A percentile compares a stretch with the other conserved stretches of the same genome.
Conservation (phyloP, 768 basidiomycete genomes). For the Russula sp. region DNA sequence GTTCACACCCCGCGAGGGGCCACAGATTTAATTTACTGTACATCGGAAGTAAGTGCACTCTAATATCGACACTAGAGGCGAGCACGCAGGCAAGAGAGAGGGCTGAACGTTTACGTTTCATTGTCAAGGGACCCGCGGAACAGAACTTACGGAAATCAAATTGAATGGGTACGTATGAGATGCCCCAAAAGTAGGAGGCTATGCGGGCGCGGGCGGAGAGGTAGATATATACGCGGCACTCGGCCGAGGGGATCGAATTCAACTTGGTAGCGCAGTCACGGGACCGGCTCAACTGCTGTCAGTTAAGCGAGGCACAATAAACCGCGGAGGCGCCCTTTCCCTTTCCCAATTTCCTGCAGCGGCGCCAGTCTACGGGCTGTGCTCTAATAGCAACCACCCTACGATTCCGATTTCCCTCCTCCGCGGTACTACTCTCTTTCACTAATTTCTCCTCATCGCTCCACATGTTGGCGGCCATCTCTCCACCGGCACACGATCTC, state of each 20-base stretch:
- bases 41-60: no score
- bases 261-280: slow-evolving; percentile 18
- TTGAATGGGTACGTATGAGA: no score
- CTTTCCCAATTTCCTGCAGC: not conserved
- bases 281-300: not conserved
- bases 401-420: slow-evolving; percentile 2
- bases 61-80: no score
- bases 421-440: not conserved
- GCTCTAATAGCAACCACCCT: not conserved
- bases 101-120: no score
- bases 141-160: no score
- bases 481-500: slow-evolving; percentile 21
- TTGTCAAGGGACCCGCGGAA: no score
- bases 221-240: no score
- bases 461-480: slow-evolving; percentile 24
- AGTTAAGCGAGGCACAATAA: slow-evolving; percentile 4
- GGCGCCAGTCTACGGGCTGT: not conserved
- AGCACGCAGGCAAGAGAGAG: no score
- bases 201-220: not conserved
- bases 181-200: not conserved
- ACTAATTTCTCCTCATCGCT: not conserved
- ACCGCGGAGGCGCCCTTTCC: not conserved
- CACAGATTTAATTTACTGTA: no score
- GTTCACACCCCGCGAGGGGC: not conserved
- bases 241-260: not conserved